Evolutionary conservation across 768 basidiomycete species (phyloP), one percentile per base, ranked within the genome.

Genomic region (Tephrocybe sp.): DNA sequence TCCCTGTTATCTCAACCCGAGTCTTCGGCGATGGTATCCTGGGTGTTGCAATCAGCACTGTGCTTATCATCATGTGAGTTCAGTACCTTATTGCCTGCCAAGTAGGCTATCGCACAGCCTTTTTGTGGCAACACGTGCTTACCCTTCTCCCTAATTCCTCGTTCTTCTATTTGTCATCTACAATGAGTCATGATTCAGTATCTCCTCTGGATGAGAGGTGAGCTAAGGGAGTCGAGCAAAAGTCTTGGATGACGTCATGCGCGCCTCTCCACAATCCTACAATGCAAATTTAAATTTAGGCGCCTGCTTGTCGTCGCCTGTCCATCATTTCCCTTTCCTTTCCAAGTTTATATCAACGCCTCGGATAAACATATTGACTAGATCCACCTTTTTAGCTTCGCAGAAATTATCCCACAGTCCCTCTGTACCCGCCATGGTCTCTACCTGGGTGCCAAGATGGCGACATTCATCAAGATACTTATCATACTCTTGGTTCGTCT

Each of bases 351-450:
- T n/a, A n/a, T n/a, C n/a, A n/a, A n/a, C n/a, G n/a, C n/a, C n/a
- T 36, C 16, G 35, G 35, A 36, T 36, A 13, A 10, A 4, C 26
- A 36, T 36, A 33, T 16, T 35, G 17, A 44, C 34, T 9, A 22
- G 39, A 22, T 9, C 2, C 12, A 39, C 20, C 12, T 0, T 20
- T 26, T 11, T 59, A 94, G 91, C 52, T 95, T 94, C 65, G 73
- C 92, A 20, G 92, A 95, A 70, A 91, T 95, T 56, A 94, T 95
- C 54, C 92, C 92, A 0, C 92, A 96, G 62, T 90, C 89, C 1
- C 72, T 95, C n/a, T 96, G 90, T 67, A 90, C 90, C 17, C 87
- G 92, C 33, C 87, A 92, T 72, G 93, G 93, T 17, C 78, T 95
- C 4, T 89, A 87, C 59, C 79, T 96, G 40, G 92, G 92, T 32